Percentiles rank a stretch among this genome's conserved stretches.
phyloP scores from a whole-genome alignment of 2,329 filamentous ascomycete genomes.

The Akanthomyces muscarius region DNA sequence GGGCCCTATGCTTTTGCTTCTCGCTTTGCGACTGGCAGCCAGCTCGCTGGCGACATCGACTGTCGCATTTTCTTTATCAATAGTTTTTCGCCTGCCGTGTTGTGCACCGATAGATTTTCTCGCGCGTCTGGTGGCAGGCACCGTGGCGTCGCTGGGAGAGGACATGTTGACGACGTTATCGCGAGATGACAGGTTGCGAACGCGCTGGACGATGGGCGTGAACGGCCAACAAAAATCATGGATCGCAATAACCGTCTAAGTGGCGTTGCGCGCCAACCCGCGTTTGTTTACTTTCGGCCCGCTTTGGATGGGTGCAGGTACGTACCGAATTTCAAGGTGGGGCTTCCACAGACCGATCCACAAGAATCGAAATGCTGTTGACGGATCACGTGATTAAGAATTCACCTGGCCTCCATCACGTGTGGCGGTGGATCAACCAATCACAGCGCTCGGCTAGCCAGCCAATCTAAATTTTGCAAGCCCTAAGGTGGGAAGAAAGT shows the following conservation, averaged over 20 bases:
- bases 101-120: constrained; percentile 69
- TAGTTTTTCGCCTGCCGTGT: constrained; percentile 47
- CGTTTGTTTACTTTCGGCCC: constrained; percentile 38
- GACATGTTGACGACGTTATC: constrained; percentile 29
- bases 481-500: constrained; percentile 34
- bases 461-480: constrained; percentile 39
- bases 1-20: constrained; percentile 94
- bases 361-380: neutral
- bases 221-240: neutral
- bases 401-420: constrained; percentile 27
- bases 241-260: neutral
- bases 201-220: constrained; percentile 12
- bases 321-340: constrained; percentile 20
- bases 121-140: constrained; percentile 53
- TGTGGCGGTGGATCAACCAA: constrained; percentile 21
- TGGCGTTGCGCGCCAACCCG: constrained; percentile 28
- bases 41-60: constrained; percentile 56
- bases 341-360: neutral
- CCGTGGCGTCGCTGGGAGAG: constrained; percentile 39
- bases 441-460: constrained; percentile 27
- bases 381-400: constrained; percentile 14
- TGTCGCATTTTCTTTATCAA: constrained; percentile 77
- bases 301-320: constrained; percentile 14
- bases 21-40: constrained; percentile 58
- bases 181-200: constrained; percentile 17